Evolutionary conservation across 192 early-diverging fungal genomes (phyloP).

Genomic region (Entomortierella parvispora): DNA sequence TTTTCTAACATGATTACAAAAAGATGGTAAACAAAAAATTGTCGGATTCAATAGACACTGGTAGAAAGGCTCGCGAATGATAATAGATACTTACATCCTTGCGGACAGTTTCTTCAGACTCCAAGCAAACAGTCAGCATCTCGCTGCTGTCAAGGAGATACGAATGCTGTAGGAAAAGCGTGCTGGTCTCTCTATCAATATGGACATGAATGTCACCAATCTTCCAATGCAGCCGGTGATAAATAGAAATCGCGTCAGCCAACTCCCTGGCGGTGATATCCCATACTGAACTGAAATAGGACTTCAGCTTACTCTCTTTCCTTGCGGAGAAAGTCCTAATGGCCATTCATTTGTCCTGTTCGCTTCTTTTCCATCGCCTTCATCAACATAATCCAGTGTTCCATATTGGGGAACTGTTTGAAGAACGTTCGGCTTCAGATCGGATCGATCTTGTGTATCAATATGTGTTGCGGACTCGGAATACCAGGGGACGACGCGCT

Average conservation of each 20-base stretch:
- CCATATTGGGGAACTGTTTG: too few species aligned
- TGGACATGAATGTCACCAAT: constrained; percentile 36
- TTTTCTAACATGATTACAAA: constrained; percentile 8
- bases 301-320: too few species aligned
- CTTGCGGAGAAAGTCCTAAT: too few species aligned
- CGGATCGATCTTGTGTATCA: too few species aligned
- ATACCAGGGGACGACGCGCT: constrained; percentile 1
- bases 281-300: not conserved
- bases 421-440: too few species aligned
- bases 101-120: constrained; percentile 10
- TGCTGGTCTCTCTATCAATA: constrained; percentile 21
- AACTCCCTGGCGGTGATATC: not conserved
- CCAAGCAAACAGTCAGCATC: constrained; percentile 28
- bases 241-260: not conserved
- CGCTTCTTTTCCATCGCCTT: not conserved
- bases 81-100: constrained; percentile 27
- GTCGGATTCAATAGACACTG: not conserved
- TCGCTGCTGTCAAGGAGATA: constrained; percentile 29
- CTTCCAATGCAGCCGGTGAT: not conserved
- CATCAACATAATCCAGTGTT: too few species aligned
- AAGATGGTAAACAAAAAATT: not conserved
- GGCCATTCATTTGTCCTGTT: too few species aligned
- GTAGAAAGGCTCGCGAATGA: too few species aligned
- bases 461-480: not conserved
- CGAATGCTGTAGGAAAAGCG: constrained; percentile 32